Conservation (phyloP, 2,329 filamentous ascomycete genomes). For the Pseudogymnoascus verrucosus region DNA sequence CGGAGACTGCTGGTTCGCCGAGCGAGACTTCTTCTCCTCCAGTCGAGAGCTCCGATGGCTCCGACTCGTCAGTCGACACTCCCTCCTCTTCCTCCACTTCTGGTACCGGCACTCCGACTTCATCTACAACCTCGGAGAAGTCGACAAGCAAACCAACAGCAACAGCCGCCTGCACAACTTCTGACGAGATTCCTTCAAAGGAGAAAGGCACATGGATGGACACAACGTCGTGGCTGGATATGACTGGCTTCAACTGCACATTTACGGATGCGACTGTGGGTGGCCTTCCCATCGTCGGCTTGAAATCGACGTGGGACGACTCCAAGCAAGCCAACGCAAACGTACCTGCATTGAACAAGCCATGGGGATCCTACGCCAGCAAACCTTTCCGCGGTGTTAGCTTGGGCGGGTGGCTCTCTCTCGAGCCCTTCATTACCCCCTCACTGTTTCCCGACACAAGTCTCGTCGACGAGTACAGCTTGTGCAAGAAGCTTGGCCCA, state of each 20-base stretch:
- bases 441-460: conserved; percentile 68
- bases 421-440: conserved; percentile 94
- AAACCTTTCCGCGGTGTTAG: conserved; percentile 85
- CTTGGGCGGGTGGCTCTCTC: conserved; percentile 83
- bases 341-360: conserved; percentile 67
- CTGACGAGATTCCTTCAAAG: neutral
- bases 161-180: neutral
- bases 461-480: conserved; percentile 82
- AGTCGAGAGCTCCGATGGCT: neutral
- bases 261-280: conserved; percentile 83
- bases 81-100: neutral
- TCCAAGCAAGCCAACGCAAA: conserved; percentile 67
- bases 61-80: neutral
- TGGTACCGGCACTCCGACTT: neutral
- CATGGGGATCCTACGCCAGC: conserved; percentile 69
- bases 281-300: conserved; percentile 78
- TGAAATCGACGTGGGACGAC: conserved; percentile 81
- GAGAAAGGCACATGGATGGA: neutral
- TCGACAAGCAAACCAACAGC: neutral
- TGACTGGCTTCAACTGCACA: conserved; percentile 84
- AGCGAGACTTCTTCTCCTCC: conserved; percentile 2
- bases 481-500: conserved; percentile 62
- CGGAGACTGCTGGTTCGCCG: neutral
- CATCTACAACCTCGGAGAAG: neutral
- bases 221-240: conserved; percentile 67